Base-by-base conservation (phyloP, 805 yeast genomes). In the Zygoascus flipseniorum region DNA sequence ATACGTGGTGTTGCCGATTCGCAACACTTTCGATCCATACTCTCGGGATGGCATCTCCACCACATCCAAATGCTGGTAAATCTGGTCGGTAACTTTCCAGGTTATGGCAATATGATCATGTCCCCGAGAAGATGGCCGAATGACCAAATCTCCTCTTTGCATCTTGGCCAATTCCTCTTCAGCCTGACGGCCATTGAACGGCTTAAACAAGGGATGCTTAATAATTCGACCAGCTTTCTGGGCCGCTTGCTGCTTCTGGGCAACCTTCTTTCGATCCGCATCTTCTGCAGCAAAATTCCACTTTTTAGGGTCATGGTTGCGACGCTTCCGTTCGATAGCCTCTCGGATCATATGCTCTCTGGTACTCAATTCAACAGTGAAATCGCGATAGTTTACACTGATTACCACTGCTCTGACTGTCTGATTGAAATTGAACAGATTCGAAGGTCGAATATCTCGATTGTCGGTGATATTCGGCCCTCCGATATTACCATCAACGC, bases 71-170 rank as follows among this genome's bases (percentile, higher is more conserved):
- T 93, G 98, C 67, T 93, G 98, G 71, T 85, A 93, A 57, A 92
- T 72, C 66, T 84, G 86, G 65, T 87, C 92, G 55, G 87, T 93
- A 47, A 93, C 90, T 67, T 93, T 93, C 97, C 98, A 93, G 0
- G 99, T 92, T 43, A 92, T 83, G 2, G 96, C 89, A 60, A 93
- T 76, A 68, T 83, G 97, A 58, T 88, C 86, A 47, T 79, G 76
- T 44, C 99, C 99, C 57, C 83, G 81, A 9, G 96, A 88, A 0
- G 97, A 89, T 18, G 98, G 99, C 60, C 99, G 80, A 53, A 93
- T 86, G 19, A 93, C 96, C 70, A 89, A 80, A 61, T 88, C 96
- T 51, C 99, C 99, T 58, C 90, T 84, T 44, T 83, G 80, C 65
- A 85, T 79, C 23, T 96, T 87, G 19, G 97, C 96, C 62, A 93